Conservation (phyloP, 495 filamentous ascomycete species). For the Penicillium robsamsonii region DNA sequence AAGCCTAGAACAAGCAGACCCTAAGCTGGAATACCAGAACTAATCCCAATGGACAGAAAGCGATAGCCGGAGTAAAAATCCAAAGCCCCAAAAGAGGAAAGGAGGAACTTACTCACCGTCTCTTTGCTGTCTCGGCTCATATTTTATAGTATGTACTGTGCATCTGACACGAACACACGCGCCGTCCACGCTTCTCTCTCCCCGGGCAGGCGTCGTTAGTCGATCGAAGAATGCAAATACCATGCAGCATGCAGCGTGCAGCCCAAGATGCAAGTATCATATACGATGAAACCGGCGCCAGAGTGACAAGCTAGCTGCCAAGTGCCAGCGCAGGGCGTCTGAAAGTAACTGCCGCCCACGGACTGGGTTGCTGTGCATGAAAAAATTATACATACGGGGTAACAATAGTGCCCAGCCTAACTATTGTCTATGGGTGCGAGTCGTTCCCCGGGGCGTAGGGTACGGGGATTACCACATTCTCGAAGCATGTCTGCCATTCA, state of each 20-base stretch:
- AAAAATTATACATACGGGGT: not conserved
- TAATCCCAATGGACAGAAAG: not conserved
- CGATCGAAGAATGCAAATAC: constrained; percentile 11
- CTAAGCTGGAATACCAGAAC: not conserved
- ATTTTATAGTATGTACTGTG: not conserved
- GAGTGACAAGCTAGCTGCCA: not conserved
- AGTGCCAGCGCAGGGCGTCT: constrained; percentile 8
- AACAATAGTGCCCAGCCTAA: not conserved
- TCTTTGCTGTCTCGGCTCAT: constrained; percentile 4
- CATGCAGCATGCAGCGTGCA: constrained; percentile 1
- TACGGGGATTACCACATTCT: constrained; percentile 21
- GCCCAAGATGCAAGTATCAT: constrained; percentile 1
- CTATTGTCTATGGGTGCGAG: not conserved
- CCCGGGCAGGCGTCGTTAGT: constrained; percentile 1
- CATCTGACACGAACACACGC: not conserved
- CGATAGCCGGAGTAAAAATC: not conserved
- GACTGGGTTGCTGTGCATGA: constrained; percentile 3
- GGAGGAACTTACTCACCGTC: constrained; percentile 1
- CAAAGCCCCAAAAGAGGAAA: not conserved
- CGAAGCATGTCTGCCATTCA: constrained; percentile 21
- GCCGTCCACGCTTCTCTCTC: not conserved
- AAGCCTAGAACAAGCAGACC: not conserved
- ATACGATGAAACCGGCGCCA: constrained; percentile 1
- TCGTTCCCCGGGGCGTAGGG: not conserved
- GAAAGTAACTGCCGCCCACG: constrained; percentile 1